Base-by-base conservation (phyloP, 352 stramenopile genomes). In the Phytophthora colocasiae region DNA sequence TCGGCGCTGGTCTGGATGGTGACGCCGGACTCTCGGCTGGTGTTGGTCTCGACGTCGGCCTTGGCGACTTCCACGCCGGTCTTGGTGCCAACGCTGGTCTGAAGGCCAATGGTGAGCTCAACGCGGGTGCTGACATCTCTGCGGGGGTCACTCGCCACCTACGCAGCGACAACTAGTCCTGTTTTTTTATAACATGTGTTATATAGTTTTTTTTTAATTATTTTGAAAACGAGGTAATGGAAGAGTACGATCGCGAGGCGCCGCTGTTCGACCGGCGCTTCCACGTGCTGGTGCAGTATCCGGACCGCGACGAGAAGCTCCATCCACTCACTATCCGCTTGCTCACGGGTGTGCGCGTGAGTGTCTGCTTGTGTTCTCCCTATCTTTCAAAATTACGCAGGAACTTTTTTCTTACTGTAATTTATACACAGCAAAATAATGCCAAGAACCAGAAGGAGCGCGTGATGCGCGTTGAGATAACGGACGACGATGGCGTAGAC, bases 391-490 rank as follows among this genome's bases (percentile, higher is more conserved):
- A 15, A 52, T 24, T 4, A 50, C 10, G 36, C 6, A 24, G n/a
- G 26, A 10, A 26, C 8, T n/a, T 12, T n/a, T 52, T 36, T 36
- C 8, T 36, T 11, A 32, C 43, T 12, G 7, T 57, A 34, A 50
- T 58, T 54, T 39, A 8, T 54, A 29, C 38, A 50, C 27, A 92
- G 81, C 85, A 93, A 89, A 90, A 85, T 53, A 80, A 64, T 56
- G 67, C 63, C 34, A 92, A 80, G 63, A 92, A 85, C 71, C 85
- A 93, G 57, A 97, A 93, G 65, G 90, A 97, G 56, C 81, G 84
- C 36, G 86, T 97, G 49, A 83, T 98, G 38, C 92, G 94, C 55
- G 91, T 98, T 27, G 93, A 98, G 70, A 91, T 98, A 39, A 98
- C 95, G 12, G 91, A 98, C 66, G 93, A 96, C 45, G 87, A 98